Evolutionary conservation across 768 basidiomycete genomes (phyloP).

Genomic region (Boletus reticulatus): DNA sequence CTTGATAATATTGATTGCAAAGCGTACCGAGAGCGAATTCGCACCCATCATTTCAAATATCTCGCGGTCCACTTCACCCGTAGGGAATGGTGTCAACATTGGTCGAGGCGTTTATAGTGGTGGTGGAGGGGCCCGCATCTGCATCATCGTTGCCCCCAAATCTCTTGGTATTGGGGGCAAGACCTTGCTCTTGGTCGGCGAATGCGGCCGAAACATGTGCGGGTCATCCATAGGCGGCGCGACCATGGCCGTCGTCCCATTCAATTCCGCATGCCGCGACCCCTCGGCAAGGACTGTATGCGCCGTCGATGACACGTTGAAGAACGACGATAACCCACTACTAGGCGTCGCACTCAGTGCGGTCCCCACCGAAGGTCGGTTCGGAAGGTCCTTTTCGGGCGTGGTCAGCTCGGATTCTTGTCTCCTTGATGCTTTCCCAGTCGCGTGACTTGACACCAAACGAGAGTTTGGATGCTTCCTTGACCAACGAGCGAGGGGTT

Average conservation of each 20-base stretch:
- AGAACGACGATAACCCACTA: conserved; percentile 81
- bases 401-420: conserved; percentile 38
- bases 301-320: conserved; percentile 68
- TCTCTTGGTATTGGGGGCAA: conserved; percentile 83
- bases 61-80: conserved; percentile 64
- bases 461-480: conserved; percentile 77
- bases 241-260: conserved; percentile 22
- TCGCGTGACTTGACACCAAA: conserved; percentile 64
- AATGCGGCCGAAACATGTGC: conserved; percentile 40
- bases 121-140: conserved; percentile 5
- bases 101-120: conserved; percentile 36
- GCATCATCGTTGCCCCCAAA: conserved; percentile 40
- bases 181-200: conserved; percentile 58
- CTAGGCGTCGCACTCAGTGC: conserved; percentile 65
- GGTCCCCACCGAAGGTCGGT: conserved; percentile 43
- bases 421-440: conserved; percentile 42
- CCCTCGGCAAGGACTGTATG: conserved; percentile 39
- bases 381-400: conserved; percentile 47
- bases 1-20: conserved; percentile 97
- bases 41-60: conserved; percentile 72
- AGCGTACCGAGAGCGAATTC: conserved; percentile 84
- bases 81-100: conserved; percentile 51
- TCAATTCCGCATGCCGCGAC: conserved; percentile 27
- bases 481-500: conserved; percentile 55
- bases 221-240: conserved; percentile 27